Evolutionary conservation across 495 filamentous ascomycete species (phyloP).

Genomic region (Cercophora sp.): DNA sequence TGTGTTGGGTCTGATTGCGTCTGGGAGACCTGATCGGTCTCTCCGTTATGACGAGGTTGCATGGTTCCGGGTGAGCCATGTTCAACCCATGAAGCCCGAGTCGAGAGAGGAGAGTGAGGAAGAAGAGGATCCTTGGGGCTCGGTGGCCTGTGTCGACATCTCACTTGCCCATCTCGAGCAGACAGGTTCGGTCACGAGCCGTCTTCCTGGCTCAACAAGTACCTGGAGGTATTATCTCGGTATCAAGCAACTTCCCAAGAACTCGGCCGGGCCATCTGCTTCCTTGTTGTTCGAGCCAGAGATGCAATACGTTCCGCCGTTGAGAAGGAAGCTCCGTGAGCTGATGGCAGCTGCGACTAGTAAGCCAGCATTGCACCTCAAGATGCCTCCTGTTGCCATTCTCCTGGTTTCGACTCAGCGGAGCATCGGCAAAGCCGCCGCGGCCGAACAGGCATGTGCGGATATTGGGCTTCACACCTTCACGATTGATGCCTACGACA

Average conservation of each 20-base stretch:
- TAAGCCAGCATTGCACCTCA: slow-evolving; percentile 77
- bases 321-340: slow-evolving; percentile 76
- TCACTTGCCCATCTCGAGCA: slow-evolving; percentile 81
- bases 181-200: slow-evolving; percentile 74
- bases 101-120: slow-evolving; percentile 34
- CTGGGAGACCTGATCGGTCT: slow-evolving; percentile 28
- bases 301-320: slow-evolving; percentile 54
- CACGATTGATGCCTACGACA: slow-evolving; percentile 86
- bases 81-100: slow-evolving; percentile 58
- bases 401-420: slow-evolving; percentile 85
- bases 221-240: slow-evolving; percentile 87
- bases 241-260: slow-evolving; percentile 52
- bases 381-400: slow-evolving; percentile 82
- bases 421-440: slow-evolving; percentile 79
- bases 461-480: slow-evolving; percentile 92
- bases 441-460: slow-evolving; percentile 70
- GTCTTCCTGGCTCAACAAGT: slow-evolving; percentile 69
- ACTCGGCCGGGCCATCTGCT: slow-evolving; percentile 32
- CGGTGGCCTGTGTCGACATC: slow-evolving; percentile 77
- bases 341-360: slow-evolving; percentile 85
- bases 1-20: slow-evolving; percentile 42
- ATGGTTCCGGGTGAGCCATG: slow-evolving; percentile 83
- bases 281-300: slow-evolving; percentile 38
- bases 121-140: slow-evolving; percentile 72
- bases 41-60: slow-evolving; percentile 60